Conservation (phyloP, 2,329 filamentous ascomycete species). For the Diplodia seriata region DNA sequence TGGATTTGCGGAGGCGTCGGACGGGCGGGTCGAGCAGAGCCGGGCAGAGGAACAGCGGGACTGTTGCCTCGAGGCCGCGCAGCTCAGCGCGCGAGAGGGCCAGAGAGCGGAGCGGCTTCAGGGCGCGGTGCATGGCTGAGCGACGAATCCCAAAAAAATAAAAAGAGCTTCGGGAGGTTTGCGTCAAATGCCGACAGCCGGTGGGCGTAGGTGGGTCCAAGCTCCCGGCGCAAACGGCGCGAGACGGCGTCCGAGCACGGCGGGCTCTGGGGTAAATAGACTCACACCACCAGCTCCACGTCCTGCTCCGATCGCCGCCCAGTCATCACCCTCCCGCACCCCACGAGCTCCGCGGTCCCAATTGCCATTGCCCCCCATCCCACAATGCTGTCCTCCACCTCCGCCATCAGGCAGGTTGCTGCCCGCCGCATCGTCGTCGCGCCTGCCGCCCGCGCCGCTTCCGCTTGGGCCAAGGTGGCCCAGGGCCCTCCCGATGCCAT, state of each 20-base stretch:
- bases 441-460: conserved; percentile 67
- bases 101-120: conserved; percentile 8
- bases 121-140: conserved; percentile 25
- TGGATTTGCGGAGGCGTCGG: conserved; percentile 11
- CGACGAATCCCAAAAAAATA: background rate
- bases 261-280: conserved; percentile 42
- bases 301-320: conserved; percentile 27
- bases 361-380: conserved; percentile 32
- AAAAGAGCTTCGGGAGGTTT: conserved; percentile 14
- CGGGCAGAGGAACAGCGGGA: conserved; percentile 47
- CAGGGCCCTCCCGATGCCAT: conserved; percentile 76
- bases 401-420: conserved; percentile 48
- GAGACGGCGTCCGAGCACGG: conserved; percentile 22
- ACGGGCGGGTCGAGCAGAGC: conserved; percentile 38
- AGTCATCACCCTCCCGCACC: conserved; percentile 18
- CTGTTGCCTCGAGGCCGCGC: conserved; percentile 35
- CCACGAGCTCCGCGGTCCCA: conserved; percentile 9
- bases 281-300: conserved; percentile 36
- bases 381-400: conserved; percentile 49
- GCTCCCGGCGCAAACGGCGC: conserved; percentile 23
- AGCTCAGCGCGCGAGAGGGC: conserved; percentile 20
- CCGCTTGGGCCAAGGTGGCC: conserved; percentile 88
- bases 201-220: conserved; percentile 13
- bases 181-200: conserved; percentile 5
- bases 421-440: conserved; percentile 46